Evolutionary conservation across 345 rosid species (phyloP), one percentile per base, ranked within the genome.

Genomic region (Euphorbia pulcherrima): DNA sequence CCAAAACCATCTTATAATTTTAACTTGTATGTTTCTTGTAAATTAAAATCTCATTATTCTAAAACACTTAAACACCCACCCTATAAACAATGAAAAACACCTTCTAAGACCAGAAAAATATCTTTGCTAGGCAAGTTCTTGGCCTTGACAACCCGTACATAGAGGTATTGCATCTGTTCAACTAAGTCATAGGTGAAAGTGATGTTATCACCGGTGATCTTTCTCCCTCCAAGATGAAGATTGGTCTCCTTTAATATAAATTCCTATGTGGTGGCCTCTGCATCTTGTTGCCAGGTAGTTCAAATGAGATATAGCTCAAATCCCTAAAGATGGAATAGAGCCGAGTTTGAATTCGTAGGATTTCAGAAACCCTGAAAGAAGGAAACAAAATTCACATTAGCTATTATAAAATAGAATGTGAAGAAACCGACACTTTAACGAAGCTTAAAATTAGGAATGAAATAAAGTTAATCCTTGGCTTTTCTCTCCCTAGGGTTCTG

Each of bases 81-180:
- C n/a, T n/a, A n/a, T n/a, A n/a, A n/a, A n/a, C n/a, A n/a, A n/a
- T n/a, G n/a, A n/a, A n/a, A n/a, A n/a, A n/a, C n/a, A n/a, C n/a
- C n/a, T n/a, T n/a, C n/a, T n/a, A n/a, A n/a, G n/a, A n/a, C n/a
- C n/a, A n/a, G n/a, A n/a, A n/a, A n/a, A n/a, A 89, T 79, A 68
- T 91, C 97, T 88, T 84, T 94, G 18, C 68, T 84, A 0, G 99
- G 99, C 24, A 94, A 88, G 72, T 88, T 90, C 79, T 81, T 85
- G 40, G 97, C 99, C 74, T 91, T 94, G 2, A 94, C 99, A 11
- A 94, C 99, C 72, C 79, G 84, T n/a, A 89, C 97, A 72, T 87
- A 94, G 44, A 94, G 83, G 75, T 75, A 94, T 41, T 84, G 88
- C 97, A 91, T 94, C 83, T 85, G 90, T 82, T 91, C 97, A 6